phyloP scores from a whole-genome alignment of 2,329 filamentous ascomycete genomes.

The Talaromyces funiculosus region DNA sequence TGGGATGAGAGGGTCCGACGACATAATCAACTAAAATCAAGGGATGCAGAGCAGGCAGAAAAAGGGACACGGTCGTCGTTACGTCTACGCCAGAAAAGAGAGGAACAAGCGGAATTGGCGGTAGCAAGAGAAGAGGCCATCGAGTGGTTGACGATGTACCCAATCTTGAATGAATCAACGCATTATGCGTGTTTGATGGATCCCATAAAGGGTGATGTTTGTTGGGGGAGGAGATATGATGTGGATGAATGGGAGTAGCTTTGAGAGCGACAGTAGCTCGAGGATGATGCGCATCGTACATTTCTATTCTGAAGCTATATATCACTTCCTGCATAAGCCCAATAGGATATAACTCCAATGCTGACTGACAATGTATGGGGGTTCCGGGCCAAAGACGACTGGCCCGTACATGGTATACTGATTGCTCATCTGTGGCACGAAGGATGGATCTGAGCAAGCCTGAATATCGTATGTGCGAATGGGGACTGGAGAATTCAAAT shows the following conservation, averaged over 20 bases:
- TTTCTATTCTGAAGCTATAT: no score
- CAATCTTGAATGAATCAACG: constrained; percentile 53
- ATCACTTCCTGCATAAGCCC: no score
- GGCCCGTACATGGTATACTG: no score
- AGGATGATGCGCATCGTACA: no score
- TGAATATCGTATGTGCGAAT: no score
- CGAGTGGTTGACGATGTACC: constrained; percentile 47
- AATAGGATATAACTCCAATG: no score
- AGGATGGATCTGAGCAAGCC: no score
- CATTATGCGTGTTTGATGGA: constrained; percentile 57
- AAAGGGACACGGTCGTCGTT: neutral
- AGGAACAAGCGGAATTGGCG: constrained; percentile 17
- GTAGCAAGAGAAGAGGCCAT: constrained; percentile 34
- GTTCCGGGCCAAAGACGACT: no score
- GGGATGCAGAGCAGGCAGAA: neutral
- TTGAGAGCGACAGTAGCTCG: no score
- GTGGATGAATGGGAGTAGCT: neutral
- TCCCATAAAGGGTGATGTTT: neutral
- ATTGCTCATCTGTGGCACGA: no score
- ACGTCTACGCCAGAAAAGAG: neutral
- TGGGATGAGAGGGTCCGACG: constrained; percentile 30
- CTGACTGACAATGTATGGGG: no score
- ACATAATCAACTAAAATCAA: constrained; percentile 11
- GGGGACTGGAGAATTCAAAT: no score
- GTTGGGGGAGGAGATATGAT: neutral